phyloP scores from a whole-genome alignment of 2,329 filamentous ascomycete species.

The Fusarium heterosporum region DNA sequence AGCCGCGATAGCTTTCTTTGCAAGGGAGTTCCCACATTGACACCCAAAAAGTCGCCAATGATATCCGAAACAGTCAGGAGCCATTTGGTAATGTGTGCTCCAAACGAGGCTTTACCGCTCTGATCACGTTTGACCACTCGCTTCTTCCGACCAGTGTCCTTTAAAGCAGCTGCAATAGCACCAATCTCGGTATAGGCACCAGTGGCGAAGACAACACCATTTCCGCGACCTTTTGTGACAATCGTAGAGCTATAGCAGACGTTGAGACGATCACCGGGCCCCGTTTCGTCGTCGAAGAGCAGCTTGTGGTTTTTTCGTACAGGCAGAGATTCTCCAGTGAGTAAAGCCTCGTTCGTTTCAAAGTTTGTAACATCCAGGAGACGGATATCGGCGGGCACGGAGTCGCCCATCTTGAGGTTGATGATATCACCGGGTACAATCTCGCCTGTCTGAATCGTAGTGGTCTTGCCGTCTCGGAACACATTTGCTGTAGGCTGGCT shows the following conservation, averaged over 20 bases:
- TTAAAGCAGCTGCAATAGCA: constrained; percentile 65
- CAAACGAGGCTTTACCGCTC: constrained; percentile 53
- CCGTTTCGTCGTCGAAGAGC: constrained; percentile 56
- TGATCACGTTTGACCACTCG: constrained; percentile 56
- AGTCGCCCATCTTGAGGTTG: constrained; percentile 66
- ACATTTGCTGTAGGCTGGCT: constrained; percentile 44
- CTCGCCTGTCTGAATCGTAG: constrained; percentile 26
- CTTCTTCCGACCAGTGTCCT: constrained; percentile 49
- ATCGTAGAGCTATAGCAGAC: constrained; percentile 73
- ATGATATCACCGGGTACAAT: constrained; percentile 65
- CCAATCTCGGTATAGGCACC: constrained; percentile 73
- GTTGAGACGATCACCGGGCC: constrained; percentile 68
- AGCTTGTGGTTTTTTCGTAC: constrained; percentile 63
- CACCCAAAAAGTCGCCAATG: constrained; percentile 58
- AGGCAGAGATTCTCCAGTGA: constrained; percentile 60
- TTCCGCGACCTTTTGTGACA: constrained; percentile 70
- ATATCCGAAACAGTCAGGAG: constrained; percentile 46
- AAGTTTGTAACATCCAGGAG: constrained; percentile 32
- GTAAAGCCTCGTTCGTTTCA: constrained; percentile 33
- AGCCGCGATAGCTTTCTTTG: constrained; percentile 76
- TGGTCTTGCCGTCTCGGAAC: constrained; percentile 33
- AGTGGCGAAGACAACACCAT: constrained; percentile 71
- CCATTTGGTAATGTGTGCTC: constrained; percentile 50
- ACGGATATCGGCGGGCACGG: constrained; percentile 70
- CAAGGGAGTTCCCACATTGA: constrained; percentile 71